Percentiles rank a stretch among this genome's conserved stretches.
Evolutionary conservation across 2,329 filamentous ascomycete species (phyloP).

Genomic region (Endoconidiophora polonica): DNA sequence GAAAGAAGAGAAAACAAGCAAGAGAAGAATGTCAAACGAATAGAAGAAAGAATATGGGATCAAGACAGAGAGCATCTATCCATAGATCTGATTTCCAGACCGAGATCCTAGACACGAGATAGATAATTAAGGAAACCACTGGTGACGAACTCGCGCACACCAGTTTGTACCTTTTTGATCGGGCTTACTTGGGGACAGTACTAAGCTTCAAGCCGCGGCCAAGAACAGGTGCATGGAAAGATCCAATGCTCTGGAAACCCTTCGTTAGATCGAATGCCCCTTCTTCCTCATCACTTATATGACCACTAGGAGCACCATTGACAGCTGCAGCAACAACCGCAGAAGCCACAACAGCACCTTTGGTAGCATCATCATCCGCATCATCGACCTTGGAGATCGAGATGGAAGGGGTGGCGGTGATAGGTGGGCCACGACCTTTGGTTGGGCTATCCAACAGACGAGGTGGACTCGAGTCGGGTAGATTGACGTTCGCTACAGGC

Average conservation of each 20-base stretch:
- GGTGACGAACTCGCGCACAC: not conserved
- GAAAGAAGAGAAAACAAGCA: not conserved
- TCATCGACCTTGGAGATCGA: constrained; percentile 16
- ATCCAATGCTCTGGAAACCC: constrained; percentile 49
- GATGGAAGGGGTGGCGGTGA: constrained; percentile 1
- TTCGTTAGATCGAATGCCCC: constrained; percentile 42
- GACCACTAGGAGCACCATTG: constrained; percentile 1
- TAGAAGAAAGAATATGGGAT: not conserved
- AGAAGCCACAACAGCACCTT: constrained; percentile 7
- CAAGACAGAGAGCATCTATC: not conserved
- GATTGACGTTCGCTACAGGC: constrained; percentile 15
- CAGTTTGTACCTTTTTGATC: too few relatives aligned
- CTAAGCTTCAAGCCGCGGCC: constrained; percentile 23
- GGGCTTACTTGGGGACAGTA: not conserved
- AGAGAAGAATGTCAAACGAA: not conserved
- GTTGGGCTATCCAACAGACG: constrained; percentile 6
- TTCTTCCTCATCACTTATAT: constrained; percentile 27
- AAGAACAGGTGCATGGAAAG: constrained; percentile 38
- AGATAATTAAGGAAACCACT: not conserved
- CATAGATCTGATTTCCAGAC: not conserved
- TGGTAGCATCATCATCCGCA: constrained; percentile 19
- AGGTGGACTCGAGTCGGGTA: constrained; percentile 4
- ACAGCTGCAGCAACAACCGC: constrained; percentile 14
- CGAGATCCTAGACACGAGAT: not conserved
- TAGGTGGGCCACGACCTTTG: constrained; percentile 16